phyloP scores from a whole-genome alignment of 805 yeast genomes.

The Sugiyamaella chiloensis region DNA sequence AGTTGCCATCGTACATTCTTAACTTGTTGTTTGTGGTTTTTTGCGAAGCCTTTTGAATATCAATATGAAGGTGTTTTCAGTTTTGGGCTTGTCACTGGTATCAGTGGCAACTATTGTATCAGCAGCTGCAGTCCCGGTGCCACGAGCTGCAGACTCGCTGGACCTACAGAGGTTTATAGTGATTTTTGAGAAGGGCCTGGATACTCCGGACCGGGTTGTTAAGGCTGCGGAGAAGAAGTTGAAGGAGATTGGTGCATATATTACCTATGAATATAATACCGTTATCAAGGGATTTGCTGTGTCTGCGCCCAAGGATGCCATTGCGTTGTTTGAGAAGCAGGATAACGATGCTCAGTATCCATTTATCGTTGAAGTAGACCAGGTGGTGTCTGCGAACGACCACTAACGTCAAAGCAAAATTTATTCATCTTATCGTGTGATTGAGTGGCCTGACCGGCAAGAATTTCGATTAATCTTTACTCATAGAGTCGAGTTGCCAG shows the following conservation, averaged over 20 bases:
- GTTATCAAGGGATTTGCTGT: conserved; percentile 49
- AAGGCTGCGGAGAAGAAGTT: conserved; percentile 36
- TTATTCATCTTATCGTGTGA: no score
- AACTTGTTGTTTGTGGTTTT: background rate
- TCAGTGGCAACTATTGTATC: background rate
- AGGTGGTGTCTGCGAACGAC: conserved; percentile 32
- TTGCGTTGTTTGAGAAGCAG: conserved; percentile 23
- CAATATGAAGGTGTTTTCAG: background rate
- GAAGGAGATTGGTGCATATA: conserved; percentile 40
- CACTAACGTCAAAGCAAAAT: conserved; percentile 6
- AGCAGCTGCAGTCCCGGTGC: conserved; percentile 1
- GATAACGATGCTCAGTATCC: conserved; percentile 35
- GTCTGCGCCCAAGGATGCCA: conserved; percentile 35
- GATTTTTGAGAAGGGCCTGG: conserved; percentile 31
- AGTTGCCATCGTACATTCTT: background rate
- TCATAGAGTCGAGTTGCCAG: no score
- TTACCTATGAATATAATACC: conserved; percentile 46
- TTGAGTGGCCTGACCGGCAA: no score
- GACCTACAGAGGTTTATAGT: conserved; percentile 26
- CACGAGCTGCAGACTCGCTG: background rate
- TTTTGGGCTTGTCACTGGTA: background rate
- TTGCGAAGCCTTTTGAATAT: background rate
- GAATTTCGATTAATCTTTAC: no score
- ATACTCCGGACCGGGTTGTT: conserved; percentile 34
- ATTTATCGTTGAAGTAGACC: conserved; percentile 46